A percentile compares a stretch with the other conserved stretches of the same genome.
Evolutionary conservation across 768 basidiomycete genomes (phyloP).

Genomic region (Tricholoma matsutake): DNA sequence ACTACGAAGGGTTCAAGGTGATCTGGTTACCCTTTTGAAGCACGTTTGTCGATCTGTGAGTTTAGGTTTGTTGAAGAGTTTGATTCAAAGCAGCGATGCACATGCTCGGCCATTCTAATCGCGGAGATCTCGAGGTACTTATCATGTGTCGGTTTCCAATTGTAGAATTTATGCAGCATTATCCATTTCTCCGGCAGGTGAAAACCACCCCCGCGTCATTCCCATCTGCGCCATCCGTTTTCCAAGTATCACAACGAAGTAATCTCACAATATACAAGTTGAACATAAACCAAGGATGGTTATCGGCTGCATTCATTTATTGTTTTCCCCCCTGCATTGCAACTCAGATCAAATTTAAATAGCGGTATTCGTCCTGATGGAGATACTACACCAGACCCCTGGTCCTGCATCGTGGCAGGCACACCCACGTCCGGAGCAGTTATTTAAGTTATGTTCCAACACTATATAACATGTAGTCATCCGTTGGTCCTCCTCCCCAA

Average conservation of each 20-base stretch:
- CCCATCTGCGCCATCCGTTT: neutral
- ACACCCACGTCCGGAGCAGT: neutral
- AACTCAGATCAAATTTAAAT: neutral
- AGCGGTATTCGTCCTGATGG: neutral
- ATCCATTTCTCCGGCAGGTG: too few species aligned
- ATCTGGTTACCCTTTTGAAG: neutral
- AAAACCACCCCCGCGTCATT: neutral
- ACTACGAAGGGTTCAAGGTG: neutral
- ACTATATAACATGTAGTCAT: conserved; percentile 1
- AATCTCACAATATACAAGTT: too few species aligned
- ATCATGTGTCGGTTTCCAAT: neutral
- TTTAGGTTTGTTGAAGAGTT: neutral
- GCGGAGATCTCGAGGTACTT: neutral
- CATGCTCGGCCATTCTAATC: neutral
- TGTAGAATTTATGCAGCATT: too few species aligned
- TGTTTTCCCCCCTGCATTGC: neutral
- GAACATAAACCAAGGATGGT: neutral
- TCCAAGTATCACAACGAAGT: neutral
- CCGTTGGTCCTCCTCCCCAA: neutral
- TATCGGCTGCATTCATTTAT: too few species aligned
- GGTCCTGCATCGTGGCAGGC: neutral
- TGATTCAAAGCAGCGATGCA: neutral
- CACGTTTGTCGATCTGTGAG: neutral
- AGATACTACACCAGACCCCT: neutral
- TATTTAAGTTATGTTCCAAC: neutral